Evolutionary conservation across 306 rosid species (phyloP).

Genomic region (Quercus aquifolioides): DNA sequence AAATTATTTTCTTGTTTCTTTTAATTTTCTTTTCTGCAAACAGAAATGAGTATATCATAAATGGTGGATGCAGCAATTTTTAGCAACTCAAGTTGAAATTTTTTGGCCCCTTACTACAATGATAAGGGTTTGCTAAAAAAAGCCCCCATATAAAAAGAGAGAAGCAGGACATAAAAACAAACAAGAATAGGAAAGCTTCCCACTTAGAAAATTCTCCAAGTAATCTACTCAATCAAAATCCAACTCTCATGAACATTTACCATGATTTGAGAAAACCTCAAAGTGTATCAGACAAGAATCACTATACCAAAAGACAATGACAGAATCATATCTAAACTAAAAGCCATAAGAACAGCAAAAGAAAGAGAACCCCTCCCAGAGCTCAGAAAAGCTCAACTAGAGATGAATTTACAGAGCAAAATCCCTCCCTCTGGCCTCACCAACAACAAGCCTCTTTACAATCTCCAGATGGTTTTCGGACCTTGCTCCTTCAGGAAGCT

Average conservation of each 20-base stretch:
- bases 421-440: neutral
- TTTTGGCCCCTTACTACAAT: no score
- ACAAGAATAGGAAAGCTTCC: neutral
- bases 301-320: neutral
- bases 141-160: neutral
- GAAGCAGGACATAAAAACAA: neutral
- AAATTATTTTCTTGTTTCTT: no score
- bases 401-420: conserved; percentile 1
- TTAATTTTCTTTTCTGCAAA: no score
- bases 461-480: conserved; percentile 3
- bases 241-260: conserved; percentile 13
- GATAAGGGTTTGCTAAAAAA: no score
- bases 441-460: conserved; percentile 13
- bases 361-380: neutral
- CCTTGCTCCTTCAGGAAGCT: conserved; percentile 38
- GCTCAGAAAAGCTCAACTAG: neutral
- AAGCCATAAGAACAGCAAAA: neutral
- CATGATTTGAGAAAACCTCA: neutral
- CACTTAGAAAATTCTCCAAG: neutral
- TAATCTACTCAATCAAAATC: conserved; percentile 19
- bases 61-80: no score
- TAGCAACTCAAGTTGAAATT: no score
- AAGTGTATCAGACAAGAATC: neutral
- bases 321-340: conserved; percentile 6
- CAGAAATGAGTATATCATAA: no score